Evolutionary conservation across 352 stramenopile genomes (phyloP).

Genomic region (Achlya hypogyna): DNA sequence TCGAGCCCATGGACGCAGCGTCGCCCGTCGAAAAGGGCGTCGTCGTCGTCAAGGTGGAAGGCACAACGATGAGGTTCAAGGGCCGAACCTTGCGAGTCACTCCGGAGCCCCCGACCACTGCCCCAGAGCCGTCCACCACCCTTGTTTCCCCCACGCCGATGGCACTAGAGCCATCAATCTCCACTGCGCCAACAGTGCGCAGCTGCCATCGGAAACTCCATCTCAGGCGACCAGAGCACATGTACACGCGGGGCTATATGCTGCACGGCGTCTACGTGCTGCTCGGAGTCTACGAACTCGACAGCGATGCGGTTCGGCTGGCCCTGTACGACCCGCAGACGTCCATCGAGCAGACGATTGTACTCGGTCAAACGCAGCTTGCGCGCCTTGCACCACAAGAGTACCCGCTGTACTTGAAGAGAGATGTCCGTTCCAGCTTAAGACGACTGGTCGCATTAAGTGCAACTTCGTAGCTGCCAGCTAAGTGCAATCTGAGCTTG

Average conservation of each 20-base stretch:
- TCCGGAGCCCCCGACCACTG: background rate
- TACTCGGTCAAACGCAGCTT: background rate
- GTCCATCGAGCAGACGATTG: background rate
- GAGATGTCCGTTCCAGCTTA: background rate
- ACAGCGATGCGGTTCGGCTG: background rate
- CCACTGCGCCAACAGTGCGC: too few relatives aligned
- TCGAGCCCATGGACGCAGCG: background rate
- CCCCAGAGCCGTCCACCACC: too few relatives aligned
- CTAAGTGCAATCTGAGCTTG: background rate
- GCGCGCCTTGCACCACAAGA: background rate
- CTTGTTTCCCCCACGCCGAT: too few relatives aligned
- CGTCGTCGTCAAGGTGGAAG: background rate
- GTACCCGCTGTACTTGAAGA: slow-evolving; percentile 1
- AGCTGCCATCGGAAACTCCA: too few relatives aligned
- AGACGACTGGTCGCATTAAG: background rate
- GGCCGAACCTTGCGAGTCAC: background rate
- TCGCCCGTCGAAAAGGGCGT: background rate
- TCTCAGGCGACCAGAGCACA: background rate
- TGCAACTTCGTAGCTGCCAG: background rate
- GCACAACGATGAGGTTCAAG: slow-evolving; percentile 2
- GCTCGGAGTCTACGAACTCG: background rate
- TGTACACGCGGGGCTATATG: background rate
- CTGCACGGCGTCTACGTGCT: background rate
- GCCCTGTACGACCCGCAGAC: background rate
- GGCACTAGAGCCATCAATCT: too few relatives aligned